Conservation (phyloP, 106 monocot species). For the Phalaenopsis aphrodite region DNA sequence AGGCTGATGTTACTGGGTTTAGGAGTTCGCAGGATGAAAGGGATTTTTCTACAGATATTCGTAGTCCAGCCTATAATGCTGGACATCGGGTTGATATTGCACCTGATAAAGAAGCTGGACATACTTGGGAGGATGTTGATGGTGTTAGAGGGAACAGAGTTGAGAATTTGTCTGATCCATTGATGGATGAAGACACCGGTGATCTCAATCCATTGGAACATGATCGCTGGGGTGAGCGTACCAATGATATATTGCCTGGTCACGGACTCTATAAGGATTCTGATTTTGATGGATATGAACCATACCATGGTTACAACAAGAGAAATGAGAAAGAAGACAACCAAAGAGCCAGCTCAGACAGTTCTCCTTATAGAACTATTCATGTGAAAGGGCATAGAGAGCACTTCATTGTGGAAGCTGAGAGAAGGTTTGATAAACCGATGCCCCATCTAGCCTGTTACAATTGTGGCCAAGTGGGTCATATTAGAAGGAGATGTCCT, state of each 20-base stretch:
- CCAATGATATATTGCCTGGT: conserved; percentile 4
- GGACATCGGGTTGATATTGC: conserved; percentile 7
- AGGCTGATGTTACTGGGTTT: conserved; percentile 9
- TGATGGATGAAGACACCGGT: conserved; percentile 6
- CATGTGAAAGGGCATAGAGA: conserved; percentile 20
- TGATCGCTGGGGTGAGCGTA: conserved; percentile 45
- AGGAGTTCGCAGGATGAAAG: conserved; percentile 15
- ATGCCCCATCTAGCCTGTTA: conserved; percentile 35
- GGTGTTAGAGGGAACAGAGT: conserved; percentile 19
- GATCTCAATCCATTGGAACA: conserved; percentile 24
- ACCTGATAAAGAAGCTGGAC: conserved; percentile 16
- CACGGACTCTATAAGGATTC: conserved; percentile 12
- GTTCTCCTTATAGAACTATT: conserved; percentile 18
- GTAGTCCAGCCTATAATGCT: conserved; percentile 10
- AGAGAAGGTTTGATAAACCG: conserved; percentile 14
- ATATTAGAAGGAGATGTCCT: conserved; percentile 40
- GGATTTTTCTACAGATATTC: conserved; percentile 4
- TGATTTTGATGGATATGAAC: conserved; percentile 60
- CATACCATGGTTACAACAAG: conserved; percentile 36
- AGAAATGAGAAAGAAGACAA: conserved; percentile 21
- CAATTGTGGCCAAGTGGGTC: conserved; percentile 48
- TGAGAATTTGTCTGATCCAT: conserved; percentile 10
- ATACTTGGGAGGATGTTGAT: conserved; percentile 12
- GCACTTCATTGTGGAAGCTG: conserved; percentile 10
- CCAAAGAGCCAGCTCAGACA: conserved; percentile 13